A percentile compares a stretch with the other conserved stretches of the same genome.
Conservation (phyloP, 768 basidiomycete genomes). For the Chalciporus pseudorubinellus region DNA sequence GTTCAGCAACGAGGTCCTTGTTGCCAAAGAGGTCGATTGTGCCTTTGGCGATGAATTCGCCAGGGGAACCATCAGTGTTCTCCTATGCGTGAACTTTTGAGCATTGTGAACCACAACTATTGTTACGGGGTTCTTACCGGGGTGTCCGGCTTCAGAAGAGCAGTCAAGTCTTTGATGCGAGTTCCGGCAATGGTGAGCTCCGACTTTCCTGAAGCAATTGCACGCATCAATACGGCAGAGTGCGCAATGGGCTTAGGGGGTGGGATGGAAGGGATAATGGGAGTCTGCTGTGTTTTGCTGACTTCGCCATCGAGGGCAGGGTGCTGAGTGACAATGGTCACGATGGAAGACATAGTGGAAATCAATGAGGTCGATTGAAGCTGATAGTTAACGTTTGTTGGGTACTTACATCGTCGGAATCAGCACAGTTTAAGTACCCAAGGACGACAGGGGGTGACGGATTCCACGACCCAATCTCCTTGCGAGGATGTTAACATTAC, state of each 20-base stretch:
- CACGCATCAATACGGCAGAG: not conserved
- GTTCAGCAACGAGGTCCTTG: constrained; percentile 1
- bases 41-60: constrained; percentile 1
- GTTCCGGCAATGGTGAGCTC: not conserved
- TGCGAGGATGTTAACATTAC: too few relatives aligned
- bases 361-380: too few relatives aligned
- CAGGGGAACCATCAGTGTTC: not conserved
- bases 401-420: too few relatives aligned
- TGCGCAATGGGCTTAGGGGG: constrained; percentile 3
- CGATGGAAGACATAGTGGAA: too few relatives aligned
- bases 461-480: too few relatives aligned
- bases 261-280: not conserved
- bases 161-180: not conserved
- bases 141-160: not conserved
- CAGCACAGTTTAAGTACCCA: too few relatives aligned
- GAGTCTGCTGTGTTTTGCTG: not conserved
- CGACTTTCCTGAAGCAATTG: not conserved
- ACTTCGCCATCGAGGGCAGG: not conserved
- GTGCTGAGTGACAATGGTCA: not conserved
- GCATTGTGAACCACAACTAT: not conserved
- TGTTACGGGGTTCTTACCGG: not conserved
- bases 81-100: not conserved
- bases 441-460: too few relatives aligned
- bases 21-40: constrained; percentile 3
- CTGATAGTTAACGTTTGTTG: too few relatives aligned